Conservation (phyloP, 768 basidiomycete species). For the Phaeotremella fagi region DNA sequence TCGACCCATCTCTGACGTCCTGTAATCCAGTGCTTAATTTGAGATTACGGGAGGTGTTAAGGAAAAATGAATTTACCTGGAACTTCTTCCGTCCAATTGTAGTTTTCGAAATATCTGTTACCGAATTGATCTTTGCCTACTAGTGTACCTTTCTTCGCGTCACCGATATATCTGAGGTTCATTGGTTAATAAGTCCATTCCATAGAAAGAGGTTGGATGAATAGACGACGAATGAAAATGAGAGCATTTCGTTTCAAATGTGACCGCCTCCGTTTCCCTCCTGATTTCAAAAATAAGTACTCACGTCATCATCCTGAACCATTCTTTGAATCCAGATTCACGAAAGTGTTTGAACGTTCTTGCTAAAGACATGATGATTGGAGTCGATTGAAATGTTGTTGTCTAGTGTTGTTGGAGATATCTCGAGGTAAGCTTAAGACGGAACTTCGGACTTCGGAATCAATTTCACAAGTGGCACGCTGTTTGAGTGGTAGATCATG, state of each 20-base stretch:
- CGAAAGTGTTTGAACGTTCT: constrained; percentile 73
- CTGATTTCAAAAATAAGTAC: constrained; percentile 6
- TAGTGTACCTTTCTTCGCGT: constrained; percentile 73
- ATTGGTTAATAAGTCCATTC: neutral
- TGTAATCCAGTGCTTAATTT: constrained; percentile 40
- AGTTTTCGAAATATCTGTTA: constrained; percentile 90
- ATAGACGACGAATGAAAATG: too few relatives aligned
- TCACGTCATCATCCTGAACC: constrained; percentile 66
- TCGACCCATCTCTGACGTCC: constrained; percentile 98
- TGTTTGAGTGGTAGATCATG: too few relatives aligned
- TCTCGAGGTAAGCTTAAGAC: neutral
- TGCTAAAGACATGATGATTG: constrained; percentile 63
- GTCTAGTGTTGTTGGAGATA: neutral
- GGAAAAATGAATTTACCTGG: constrained; percentile 59
- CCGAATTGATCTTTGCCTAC: constrained; percentile 59
- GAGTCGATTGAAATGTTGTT: neutral
- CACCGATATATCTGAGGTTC: constrained; percentile 71
- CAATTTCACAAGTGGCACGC: too few relatives aligned
- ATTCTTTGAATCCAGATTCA: constrained; percentile 72
- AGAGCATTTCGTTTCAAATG: too few relatives aligned
- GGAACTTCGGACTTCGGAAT: constrained; percentile 1
- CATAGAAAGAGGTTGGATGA: too few relatives aligned
- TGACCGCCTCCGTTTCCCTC: too few relatives aligned
- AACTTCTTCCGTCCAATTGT: constrained; percentile 77
- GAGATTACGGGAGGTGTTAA: neutral